Percentiles rank a stretch among this genome's conserved stretches.
These are phyloP conservation scores for Agarophyton chilense DNA, from an alignment of 23 red algal species.

Conservation along the genomic window DNA sequence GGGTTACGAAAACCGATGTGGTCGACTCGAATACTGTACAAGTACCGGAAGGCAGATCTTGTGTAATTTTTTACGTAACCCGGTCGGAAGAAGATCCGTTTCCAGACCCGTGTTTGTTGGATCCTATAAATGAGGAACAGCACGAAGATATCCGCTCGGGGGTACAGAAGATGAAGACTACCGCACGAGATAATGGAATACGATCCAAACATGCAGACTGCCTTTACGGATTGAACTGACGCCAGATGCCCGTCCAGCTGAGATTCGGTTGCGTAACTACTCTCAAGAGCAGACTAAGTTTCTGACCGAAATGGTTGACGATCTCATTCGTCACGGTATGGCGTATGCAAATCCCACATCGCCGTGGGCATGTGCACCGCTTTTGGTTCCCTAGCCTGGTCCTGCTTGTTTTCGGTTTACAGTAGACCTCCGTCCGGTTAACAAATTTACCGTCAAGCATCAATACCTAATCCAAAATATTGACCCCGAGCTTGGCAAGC, in stretches of 20 bases:
- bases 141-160: no score
- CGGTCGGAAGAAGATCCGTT: no score
- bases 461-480: constrained; percentile 35
- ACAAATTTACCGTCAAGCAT: constrained; percentile 8
- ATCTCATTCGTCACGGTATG: constrained; percentile 38
- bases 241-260: constrained; percentile 3
- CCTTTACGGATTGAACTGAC: constrained; percentile 7
- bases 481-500: constrained; percentile 16
- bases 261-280: constrained; percentile 44
- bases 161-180: neutral
- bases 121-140: no score
- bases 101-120: no score
- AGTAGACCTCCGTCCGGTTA: constrained; percentile 21
- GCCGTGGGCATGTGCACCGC: constrained; percentile 30
- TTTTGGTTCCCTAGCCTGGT: constrained; percentile 54
- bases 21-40: no score
- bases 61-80: no score
- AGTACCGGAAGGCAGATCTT: neutral
- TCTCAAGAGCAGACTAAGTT: constrained; percentile 36
- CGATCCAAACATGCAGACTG: neutral
- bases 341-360: constrained; percentile 40
- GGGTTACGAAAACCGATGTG: neutral
- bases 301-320: neutral
- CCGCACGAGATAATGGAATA: constrained; percentile 1
- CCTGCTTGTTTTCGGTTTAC: constrained; percentile 16